Evolutionary conservation across 106 monocot species (phyloP).

Genomic region (Hemerocallis citrina): DNA sequence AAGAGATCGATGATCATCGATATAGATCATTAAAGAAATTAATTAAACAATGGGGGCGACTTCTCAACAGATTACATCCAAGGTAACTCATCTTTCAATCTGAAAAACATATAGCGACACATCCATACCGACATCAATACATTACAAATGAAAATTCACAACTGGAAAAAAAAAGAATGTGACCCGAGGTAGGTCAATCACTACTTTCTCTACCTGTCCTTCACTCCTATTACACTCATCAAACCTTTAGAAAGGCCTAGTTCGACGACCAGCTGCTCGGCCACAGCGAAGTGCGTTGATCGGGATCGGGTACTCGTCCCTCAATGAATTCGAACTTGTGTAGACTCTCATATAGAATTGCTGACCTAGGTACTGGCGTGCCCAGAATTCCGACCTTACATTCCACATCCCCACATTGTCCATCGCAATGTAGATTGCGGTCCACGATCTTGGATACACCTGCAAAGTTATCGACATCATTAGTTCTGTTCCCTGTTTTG

Average conservation of each 20-base stretch:
- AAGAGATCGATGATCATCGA: too few relatives aligned
- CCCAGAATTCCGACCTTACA: slow-evolving; percentile 54
- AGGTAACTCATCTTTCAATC: too few relatives aligned
- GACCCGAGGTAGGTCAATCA: slow-evolving; percentile 10
- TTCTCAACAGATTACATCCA: too few relatives aligned
- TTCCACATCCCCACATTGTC: slow-evolving; percentile 78
- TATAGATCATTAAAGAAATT: too few relatives aligned
- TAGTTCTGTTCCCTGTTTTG: too few relatives aligned
- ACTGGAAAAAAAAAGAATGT: slow-evolving; percentile 5
- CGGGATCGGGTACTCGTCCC: slow-evolving; percentile 49
- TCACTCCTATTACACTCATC: not conserved
- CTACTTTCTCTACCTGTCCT: not conserved
- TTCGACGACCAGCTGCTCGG: slow-evolving; percentile 21
- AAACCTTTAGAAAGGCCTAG: slow-evolving; percentile 15
- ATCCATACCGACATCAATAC: too few relatives aligned
- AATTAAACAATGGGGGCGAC: too few relatives aligned
- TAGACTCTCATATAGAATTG: slow-evolving; percentile 39
- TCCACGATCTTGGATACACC: slow-evolving; percentile 63
- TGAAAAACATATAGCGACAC: too few relatives aligned
- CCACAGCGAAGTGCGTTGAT: slow-evolving; percentile 51
- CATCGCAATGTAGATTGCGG: slow-evolving; percentile 37
- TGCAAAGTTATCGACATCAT: slow-evolving; percentile 2
- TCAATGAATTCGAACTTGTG: slow-evolving; percentile 21
- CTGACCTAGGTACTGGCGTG: slow-evolving; percentile 43
- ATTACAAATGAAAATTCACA: too few relatives aligned